A percentile compares a stretch with the other conserved stretches of the same genome.
These are phyloP conservation scores for Taxawa tesnikishii DNA, from an alignment of 2,329 filamentous ascomycete genomes.

Conservation along the genomic window DNA sequence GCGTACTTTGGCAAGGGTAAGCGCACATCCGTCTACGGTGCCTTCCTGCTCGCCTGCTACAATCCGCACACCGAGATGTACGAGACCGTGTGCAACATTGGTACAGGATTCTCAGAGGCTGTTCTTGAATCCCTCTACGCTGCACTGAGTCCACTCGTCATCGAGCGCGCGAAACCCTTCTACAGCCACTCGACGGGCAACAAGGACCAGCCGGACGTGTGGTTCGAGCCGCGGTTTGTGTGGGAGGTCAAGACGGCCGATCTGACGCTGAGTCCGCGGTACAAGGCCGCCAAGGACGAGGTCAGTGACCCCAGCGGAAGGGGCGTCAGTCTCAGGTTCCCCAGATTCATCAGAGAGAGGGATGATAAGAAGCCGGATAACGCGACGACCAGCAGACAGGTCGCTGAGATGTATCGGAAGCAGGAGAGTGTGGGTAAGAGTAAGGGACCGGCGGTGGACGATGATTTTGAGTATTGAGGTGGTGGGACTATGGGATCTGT, in stretches of 20 bases:
- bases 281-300: conserved; percentile 63
- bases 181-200: conserved; percentile 74
- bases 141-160: conserved; percentile 62
- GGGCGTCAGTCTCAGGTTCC: conserved; percentile 83
- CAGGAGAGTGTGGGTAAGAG: conserved; percentile 83
- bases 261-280: conserved; percentile 80
- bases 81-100: conserved; percentile 96
- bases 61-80: conserved; percentile 70
- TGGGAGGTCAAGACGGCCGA: conserved; percentile 99
- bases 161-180: conserved; percentile 87
- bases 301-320: conserved; percentile 49
- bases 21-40: conserved; percentile 88
- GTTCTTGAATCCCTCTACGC: conserved; percentile 77
- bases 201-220: conserved; percentile 94
- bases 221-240: conserved; percentile 89
- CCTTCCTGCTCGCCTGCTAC: conserved; percentile 90
- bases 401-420: conserved; percentile 93
- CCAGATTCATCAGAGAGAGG: conserved; percentile 77
- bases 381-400: conserved; percentile 71
- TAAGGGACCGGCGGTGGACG: conserved; percentile 79
- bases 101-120: conserved; percentile 92
- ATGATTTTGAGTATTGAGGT: conserved; percentile 87
- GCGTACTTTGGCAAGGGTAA: conserved; percentile 93
- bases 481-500: no score
- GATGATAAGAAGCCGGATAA: conserved; percentile 95